These are phyloP conservation scores for Biscogniauxia mediterranea DNA, from an alignment of 2,329 filamentous ascomycete genomes.

Conservation along the genomic window DNA sequence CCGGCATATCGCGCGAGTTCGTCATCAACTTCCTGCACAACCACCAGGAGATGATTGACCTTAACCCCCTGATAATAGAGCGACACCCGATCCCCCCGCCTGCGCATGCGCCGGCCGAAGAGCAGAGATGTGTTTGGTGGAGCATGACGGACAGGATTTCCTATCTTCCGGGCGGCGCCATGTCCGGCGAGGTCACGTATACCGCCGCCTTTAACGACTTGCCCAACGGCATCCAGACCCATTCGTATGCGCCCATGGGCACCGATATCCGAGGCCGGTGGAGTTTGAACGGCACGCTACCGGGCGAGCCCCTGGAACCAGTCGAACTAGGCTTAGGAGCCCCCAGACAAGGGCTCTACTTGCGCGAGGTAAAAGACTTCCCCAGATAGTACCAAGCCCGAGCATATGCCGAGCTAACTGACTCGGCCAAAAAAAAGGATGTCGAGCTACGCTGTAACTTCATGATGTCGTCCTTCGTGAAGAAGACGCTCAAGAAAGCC, in stretches of 20 bases:
- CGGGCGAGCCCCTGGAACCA: constrained; percentile 65
- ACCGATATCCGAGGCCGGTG: constrained; percentile 78
- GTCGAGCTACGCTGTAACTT: constrained; percentile 80
- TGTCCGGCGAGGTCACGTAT: constrained; percentile 62
- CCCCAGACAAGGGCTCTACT: constrained; percentile 69
- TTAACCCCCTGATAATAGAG: constrained; percentile 79
- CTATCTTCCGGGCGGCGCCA: constrained; percentile 20
- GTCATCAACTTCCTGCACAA: constrained; percentile 74
- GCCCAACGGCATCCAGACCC: constrained; percentile 71
- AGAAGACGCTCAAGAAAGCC: constrained; percentile 76
- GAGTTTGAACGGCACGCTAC: constrained; percentile 69
- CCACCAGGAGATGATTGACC: constrained; percentile 80
- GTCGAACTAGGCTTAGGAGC: constrained; percentile 65
- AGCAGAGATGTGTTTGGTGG: constrained; percentile 75
- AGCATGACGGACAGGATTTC: constrained; percentile 73
- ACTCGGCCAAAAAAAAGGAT: constrained; percentile 43
- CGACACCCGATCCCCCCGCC: constrained; percentile 68
- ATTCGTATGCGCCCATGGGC: constrained; percentile 79
- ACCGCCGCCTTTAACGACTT: constrained; percentile 78
- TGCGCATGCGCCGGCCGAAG: constrained; percentile 63
- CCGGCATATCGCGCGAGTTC: constrained; percentile 63
- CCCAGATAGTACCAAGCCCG: not conserved
- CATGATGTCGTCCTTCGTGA: constrained; percentile 73
- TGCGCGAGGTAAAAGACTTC: constrained; percentile 56
- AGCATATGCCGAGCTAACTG: constrained; percentile 1